Base-by-base conservation (phyloP, 345 rosid genomes). In the Hibiscus tridactylites region DNA sequence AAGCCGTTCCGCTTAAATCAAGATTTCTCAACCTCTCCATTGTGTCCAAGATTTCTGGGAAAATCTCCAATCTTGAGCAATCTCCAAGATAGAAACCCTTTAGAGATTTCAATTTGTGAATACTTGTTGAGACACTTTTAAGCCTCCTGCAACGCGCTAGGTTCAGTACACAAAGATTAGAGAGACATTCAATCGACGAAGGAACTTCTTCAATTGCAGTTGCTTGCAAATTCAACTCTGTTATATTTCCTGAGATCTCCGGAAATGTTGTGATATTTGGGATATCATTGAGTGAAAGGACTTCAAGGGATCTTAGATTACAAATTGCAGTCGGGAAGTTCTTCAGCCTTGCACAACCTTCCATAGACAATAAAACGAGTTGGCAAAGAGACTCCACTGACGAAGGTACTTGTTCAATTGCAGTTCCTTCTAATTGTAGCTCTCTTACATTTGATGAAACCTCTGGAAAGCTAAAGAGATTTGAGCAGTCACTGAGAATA, bases 11-110 rank as follows among this genome's bases (percentile, higher is more conserved):
- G 21, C 52, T 74, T 15, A 82, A 59, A 61, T 72, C 59, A 63
- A 79, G 81, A 31, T 46, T 53, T 68, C 44, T 53, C 29, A 82
- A 77, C 19, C 66, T 68, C 42, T 66, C 75, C 74, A 83, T 75
- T 8, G 28, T 8, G 16, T 73, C 77, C 13, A 73, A 49, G 33
- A 67, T 62, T 35, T 72, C 75, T 12, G 81, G 87, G 65, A 81
- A 79, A 77, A 53, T 73, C 49, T 68, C 76, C 46, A 83, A 79
- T 54, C 60, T 47, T 44, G 57, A 77, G 75, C 85, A 81, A 10
- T 61, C 70, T 3, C 3, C 39, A 50, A 84, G 52, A 35, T 16
- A 9, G 19, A 84, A 52, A 12, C 6, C 5, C 74, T 54, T 37
- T 2, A 79, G 81, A 60, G 79, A 71, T 65, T 75, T 56, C 79